Conservation (phyloP, 108 stramenopile species). For the Conticribra weissflogii region DNA sequence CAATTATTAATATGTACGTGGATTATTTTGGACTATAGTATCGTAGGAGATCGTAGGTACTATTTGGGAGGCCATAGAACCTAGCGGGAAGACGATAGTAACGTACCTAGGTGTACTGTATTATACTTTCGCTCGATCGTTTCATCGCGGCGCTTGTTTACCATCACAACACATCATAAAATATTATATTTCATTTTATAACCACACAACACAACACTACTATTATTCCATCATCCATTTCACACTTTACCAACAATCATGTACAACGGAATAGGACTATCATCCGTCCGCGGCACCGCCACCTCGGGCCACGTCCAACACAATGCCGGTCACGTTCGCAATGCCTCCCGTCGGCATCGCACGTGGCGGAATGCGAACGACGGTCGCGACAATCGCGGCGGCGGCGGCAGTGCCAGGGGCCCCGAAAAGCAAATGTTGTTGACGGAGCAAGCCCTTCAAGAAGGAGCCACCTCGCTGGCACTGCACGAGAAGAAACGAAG, state of each 20-base stretch:
- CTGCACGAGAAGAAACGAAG: slow-evolving; percentile 67
- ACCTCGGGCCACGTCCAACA: slow-evolving; percentile 90
- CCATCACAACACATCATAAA: no score
- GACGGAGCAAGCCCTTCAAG: slow-evolving; percentile 59
- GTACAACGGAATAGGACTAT: slow-evolving; percentile 92
- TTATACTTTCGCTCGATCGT: no score
- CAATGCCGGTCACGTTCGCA: slow-evolving; percentile 83
- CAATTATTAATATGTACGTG: no score
- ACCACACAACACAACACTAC: no score
- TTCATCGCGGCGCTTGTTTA: no score
- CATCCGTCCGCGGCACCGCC: slow-evolving; percentile 89
- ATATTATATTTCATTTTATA: no score
- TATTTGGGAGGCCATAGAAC: no score
- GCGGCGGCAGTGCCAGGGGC: slow-evolving; percentile 27
- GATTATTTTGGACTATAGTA: no score
- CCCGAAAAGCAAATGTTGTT: slow-evolving; percentile 40
- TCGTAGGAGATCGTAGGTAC: no score
- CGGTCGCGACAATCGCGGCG: slow-evolving; percentile 43
- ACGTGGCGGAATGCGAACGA: slow-evolving; percentile 45
- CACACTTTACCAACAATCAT: slow-evolving; percentile 5
- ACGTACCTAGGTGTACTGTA: no score
- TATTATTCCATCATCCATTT: no score
- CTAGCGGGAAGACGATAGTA: no score
- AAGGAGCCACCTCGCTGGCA: slow-evolving; percentile 71
- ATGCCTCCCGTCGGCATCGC: slow-evolving; percentile 60